Percentiles rank a stretch among this genome's conserved stretches.
phyloP scores from a whole-genome alignment of 257 asterid species.

The Perilla frutescens region DNA sequence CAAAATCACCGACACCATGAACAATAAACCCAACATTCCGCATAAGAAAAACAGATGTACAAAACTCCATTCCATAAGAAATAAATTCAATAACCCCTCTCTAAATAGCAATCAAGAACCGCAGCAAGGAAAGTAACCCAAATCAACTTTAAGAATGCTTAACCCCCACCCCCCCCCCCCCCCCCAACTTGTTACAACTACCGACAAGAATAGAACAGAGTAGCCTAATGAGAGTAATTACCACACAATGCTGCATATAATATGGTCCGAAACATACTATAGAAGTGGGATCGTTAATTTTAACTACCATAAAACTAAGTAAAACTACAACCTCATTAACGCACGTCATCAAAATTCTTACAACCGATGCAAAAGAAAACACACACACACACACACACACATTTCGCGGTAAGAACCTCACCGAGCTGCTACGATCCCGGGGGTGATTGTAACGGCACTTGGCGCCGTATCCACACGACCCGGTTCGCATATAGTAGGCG shows the following conservation, averaged over 20 bases:
- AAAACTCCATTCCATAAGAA: constrained; percentile 11
- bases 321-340: neutral
- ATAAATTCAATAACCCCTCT: constrained; percentile 10
- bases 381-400: neutral
- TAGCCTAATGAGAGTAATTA: constrained; percentile 1
- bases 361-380: neutral
- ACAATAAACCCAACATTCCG: constrained; percentile 17
- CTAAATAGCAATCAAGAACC: constrained; percentile 4
- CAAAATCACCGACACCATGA: constrained; percentile 38
- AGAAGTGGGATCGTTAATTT: constrained; percentile 16
- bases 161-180: neutral
- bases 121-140: neutral
- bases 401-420: constrained; percentile 38
- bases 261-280: constrained; percentile 1
- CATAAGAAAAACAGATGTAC: constrained; percentile 15
- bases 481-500: constrained; percentile 74
- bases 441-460: constrained; percentile 94
- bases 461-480: constrained; percentile 80
- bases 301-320: neutral
- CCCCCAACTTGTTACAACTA: constrained; percentile 15
- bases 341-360: neutral
- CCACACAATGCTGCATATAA: constrained; percentile 26
- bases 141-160: constrained; percentile 24
- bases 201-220: constrained; percentile 22
- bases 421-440: constrained; percentile 62